phyloP scores from a whole-genome alignment of 1,139 yeast genomes.

The Citeromyces hawaiiensis region DNA sequence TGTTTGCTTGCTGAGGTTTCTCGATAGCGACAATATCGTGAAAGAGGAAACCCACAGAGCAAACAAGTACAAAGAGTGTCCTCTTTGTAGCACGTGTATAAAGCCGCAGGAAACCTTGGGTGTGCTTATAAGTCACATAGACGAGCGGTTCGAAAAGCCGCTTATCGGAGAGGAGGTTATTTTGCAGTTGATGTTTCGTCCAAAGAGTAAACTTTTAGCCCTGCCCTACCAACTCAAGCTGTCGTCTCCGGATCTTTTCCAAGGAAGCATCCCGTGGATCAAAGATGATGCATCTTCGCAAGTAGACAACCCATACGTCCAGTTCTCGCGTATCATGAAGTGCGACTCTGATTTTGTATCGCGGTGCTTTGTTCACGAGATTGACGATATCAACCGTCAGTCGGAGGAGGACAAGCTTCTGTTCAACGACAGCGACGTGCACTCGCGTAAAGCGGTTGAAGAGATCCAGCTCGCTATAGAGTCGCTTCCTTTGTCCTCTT shows the following conservation, averaged over 20 bases:
- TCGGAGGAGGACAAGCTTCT: conserved; percentile 42
- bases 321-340: conserved; percentile 47
- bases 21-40: conserved; percentile 37
- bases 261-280: conserved; percentile 29
- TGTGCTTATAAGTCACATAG: conserved; percentile 43
- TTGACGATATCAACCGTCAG: conserved; percentile 28
- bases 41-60: conserved; percentile 23
- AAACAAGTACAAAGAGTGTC: conserved; percentile 46
- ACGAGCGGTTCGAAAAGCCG: conserved; percentile 50
- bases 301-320: conserved; percentile 17
- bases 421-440: conserved; percentile 48
- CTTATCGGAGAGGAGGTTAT: conserved; percentile 44
- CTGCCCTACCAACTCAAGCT: conserved; percentile 32
- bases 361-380: conserved; percentile 44
- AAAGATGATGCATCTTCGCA: conserved; percentile 9
- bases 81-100: conserved; percentile 65
- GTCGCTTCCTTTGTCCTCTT: conserved; percentile 4
- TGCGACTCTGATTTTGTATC: conserved; percentile 44
- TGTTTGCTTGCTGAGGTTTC: conserved; percentile 63
- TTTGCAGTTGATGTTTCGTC: conserved; percentile 62
- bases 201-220: conserved; percentile 44
- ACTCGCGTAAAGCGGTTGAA: conserved; percentile 40
- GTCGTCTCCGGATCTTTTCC: conserved; percentile 16
- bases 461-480: conserved; percentile 27
- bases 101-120: conserved; percentile 46